Evolutionary conservation across 768 basidiomycete genomes (phyloP), one percentile per base, ranked within the genome.

Genomic region (Hysterangium stoloniferum): DNA sequence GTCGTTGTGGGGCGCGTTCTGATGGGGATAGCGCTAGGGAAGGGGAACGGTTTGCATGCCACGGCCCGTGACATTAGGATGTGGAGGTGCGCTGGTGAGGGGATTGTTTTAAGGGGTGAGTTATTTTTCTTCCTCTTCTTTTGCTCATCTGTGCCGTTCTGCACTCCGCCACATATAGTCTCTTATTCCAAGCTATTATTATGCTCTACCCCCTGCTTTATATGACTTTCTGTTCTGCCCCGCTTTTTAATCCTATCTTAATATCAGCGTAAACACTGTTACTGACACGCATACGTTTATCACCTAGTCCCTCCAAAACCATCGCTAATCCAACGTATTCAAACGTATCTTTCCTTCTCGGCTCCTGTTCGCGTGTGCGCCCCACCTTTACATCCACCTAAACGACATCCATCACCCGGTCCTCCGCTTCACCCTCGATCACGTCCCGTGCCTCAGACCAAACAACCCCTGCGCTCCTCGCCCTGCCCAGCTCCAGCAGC

Each of bases 321-420:
- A n/a, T n/a, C n/a, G n/a, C n/a, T n/a, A n/a, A n/a, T n/a, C n/a
- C n/a, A n/a, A n/a, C n/a, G n/a, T n/a, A n/a, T 75, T 31, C 78
- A 78, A 55, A 76, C 78, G 6, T 85, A 78, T 67, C 70, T 74
- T 56, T 65, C 71, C 52, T 70, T 82, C 55, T 69, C n/a, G n/a
- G n/a, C n/a, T n/a, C n/a, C n/a, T n/a, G n/a, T n/a, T n/a, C n/a
- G n/a, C n/a, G n/a, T n/a, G n/a, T n/a, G n/a, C n/a, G n/a, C n/a
- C n/a, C n/a, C n/a, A n/a, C n/a, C n/a, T n/a, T n/a, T n/a, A n/a
- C n/a, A n/a, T n/a, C n/a, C n/a, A n/a, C n/a, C n/a, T n/a, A n/a
- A n/a, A n/a, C n/a, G n/a, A n/a, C n/a, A n/a, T n/a, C n/a, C n/a
- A n/a, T n/a, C n/a, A n/a, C n/a, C n/a, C n/a, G n/a, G n/a, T n/a